phyloP scores from a whole-genome alignment of 1,284 basidiomycete species.

The Ustilago nuda region DNA sequence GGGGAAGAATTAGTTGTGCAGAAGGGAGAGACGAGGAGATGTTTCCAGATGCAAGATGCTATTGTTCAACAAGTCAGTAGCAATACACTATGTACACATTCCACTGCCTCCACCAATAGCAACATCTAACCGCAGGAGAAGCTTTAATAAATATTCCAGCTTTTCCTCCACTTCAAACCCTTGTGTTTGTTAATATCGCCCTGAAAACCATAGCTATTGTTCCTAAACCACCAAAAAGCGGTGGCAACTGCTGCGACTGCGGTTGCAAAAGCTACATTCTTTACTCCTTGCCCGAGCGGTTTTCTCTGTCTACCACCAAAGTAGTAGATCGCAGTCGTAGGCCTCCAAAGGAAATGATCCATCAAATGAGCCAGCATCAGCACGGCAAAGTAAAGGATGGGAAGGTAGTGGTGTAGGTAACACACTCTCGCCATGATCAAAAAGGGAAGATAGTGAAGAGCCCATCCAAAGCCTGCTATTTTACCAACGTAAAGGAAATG shows the following conservation, averaged over 20 bases:
- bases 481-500: constrained; percentile 94
- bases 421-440: constrained; percentile 76
- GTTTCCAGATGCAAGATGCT: too few relatives aligned
- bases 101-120: too few relatives aligned
- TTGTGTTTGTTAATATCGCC: constrained; percentile 76
- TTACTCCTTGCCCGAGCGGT: constrained; percentile 74
- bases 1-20: too few relatives aligned
- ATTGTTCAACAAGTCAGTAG: too few relatives aligned
- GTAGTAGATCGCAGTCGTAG: constrained; percentile 62
- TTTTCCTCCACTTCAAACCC: constrained; percentile 65
- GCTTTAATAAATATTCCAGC: constrained; percentile 66
- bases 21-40: too few relatives aligned
- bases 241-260: constrained; percentile 76
- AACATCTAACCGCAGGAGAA: background rate
- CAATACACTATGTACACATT: too few relatives aligned
- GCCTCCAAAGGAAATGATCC: constrained; percentile 80
- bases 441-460: constrained; percentile 91
- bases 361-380: constrained; percentile 89
- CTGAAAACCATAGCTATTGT: constrained; percentile 86
- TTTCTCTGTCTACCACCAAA: constrained; percentile 28
- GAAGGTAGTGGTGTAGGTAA: constrained; percentile 84
- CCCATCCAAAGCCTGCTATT: constrained; percentile 90
- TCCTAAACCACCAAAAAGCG: constrained; percentile 94
- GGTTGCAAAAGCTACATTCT: constrained; percentile 79
- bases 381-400: constrained; percentile 94